Percentiles rank a stretch among this genome's conserved stretches.
Evolutionary conservation across 768 basidiomycete genomes (phyloP).

Genomic region (Russula compacta): DNA sequence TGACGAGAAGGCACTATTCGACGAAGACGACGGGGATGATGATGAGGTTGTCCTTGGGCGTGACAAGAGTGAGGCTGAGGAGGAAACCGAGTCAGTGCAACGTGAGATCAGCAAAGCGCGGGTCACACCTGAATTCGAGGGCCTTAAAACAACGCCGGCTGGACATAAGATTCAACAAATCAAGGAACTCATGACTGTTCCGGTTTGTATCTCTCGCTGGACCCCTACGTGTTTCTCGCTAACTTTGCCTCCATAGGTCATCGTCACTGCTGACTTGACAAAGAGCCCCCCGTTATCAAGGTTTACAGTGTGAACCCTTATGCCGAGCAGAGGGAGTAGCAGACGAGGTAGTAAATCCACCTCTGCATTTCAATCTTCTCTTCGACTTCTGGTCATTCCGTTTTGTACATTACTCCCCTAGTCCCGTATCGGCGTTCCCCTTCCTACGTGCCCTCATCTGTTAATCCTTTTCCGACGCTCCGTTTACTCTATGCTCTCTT

Average conservation of each 20-base stretch:
- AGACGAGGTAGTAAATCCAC: not conserved
- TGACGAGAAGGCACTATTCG: conserved; percentile 82
- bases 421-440: not conserved
- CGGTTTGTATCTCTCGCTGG: conserved; percentile 43
- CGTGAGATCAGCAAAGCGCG: conserved; percentile 68
- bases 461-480: not conserved
- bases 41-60: conserved; percentile 77
- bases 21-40: conserved; percentile 71
- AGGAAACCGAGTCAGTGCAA: conserved; percentile 63
- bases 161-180: conserved; percentile 98
- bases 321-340: conserved; percentile 44
- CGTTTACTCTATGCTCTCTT: not conserved
- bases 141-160: conserved; percentile 55
- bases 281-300: conserved; percentile 97
- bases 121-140: conserved; percentile 73
- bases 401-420: not conserved
- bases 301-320: conserved; percentile 95
- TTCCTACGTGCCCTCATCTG: not conserved
- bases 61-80: conserved; percentile 29
- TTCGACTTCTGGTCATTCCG: not conserved
- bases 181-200: conserved; percentile 85
- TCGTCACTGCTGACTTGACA: conserved; percentile 88
- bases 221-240: conserved; percentile 10
- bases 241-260: conserved; percentile 46
- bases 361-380: not conserved